Conservation (phyloP, 2,329 filamentous ascomycete genomes). For the Gremmenia infestans region DNA sequence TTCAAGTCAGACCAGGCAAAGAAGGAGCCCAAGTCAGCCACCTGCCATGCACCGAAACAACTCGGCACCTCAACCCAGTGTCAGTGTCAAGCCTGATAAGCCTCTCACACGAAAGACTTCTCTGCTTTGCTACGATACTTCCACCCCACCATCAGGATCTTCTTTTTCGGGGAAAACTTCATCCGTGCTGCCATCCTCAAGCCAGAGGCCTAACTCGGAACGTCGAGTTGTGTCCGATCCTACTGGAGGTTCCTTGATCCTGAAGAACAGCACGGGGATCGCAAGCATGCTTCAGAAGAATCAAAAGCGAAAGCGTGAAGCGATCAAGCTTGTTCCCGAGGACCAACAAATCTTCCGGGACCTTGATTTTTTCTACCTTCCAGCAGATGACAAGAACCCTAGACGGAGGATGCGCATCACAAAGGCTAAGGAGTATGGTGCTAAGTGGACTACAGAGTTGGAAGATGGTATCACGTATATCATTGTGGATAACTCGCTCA, state of each 20-base stretch:
- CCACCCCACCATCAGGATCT: constrained; percentile 9
- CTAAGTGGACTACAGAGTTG: constrained; percentile 59
- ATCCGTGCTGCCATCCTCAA: not conserved
- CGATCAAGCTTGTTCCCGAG: constrained; percentile 44
- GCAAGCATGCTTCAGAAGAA: constrained; percentile 21
- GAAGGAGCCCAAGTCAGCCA: constrained; percentile 15
- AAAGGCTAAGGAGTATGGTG: constrained; percentile 71
- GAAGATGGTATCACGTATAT: constrained; percentile 63
- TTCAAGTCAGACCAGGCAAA: constrained; percentile 25
- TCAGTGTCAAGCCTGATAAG: constrained; percentile 10
- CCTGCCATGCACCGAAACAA: constrained; percentile 15
- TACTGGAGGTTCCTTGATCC: constrained; percentile 18
- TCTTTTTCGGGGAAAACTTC: constrained; percentile 10
- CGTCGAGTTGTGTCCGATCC: constrained; percentile 23
- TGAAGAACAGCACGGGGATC: constrained; percentile 26
- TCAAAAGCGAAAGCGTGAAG: constrained; percentile 41
- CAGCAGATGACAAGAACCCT: constrained; percentile 68
- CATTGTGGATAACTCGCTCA: constrained; percentile 67
- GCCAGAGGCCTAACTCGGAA: constrained; percentile 9
- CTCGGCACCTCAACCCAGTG: constrained; percentile 20
- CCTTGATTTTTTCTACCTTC: constrained; percentile 71
- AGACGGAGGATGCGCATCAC: constrained; percentile 66
- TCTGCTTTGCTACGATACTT: constrained; percentile 20
- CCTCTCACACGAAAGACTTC: constrained; percentile 11
- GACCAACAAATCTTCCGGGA: constrained; percentile 53